Evolutionary conservation across 2,329 filamentous ascomycete genomes (phyloP).

Genomic region (Exophiala alcalophila): DNA sequence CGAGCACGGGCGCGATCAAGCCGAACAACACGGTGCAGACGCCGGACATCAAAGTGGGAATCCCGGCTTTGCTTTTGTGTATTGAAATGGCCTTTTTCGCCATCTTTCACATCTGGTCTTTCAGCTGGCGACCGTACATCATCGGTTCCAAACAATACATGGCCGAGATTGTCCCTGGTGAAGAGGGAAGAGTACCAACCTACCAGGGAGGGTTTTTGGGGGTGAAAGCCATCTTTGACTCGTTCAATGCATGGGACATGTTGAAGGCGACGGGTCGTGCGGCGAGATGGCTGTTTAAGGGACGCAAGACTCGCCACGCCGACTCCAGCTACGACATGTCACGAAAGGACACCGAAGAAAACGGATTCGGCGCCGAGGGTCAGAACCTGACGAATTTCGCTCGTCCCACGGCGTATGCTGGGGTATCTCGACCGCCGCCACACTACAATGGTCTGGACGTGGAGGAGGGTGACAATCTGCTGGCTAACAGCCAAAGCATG

Average conservation of each 20-base stretch:
- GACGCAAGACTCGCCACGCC: conserved; percentile 52
- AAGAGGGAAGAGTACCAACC: conserved; percentile 34
- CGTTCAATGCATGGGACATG: conserved; percentile 79
- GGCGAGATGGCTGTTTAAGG: conserved; percentile 76
- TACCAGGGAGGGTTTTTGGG: conserved; percentile 66
- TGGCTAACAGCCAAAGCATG: conserved; percentile 32
- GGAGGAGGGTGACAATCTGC: conserved; percentile 41
- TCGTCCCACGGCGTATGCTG: conserved; percentile 13
- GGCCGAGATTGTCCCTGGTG: conserved; percentile 44
- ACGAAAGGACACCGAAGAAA: conserved; percentile 17
- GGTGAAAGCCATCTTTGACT: conserved; percentile 63
- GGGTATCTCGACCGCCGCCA: conserved; percentile 7
- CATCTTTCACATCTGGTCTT: conserved; percentile 76
- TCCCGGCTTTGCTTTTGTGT: conserved; percentile 73
- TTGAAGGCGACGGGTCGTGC: conserved; percentile 75
- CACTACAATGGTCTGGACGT: conserved; percentile 20
- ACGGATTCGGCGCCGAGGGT: conserved; percentile 12
- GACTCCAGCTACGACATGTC: conserved; percentile 41
- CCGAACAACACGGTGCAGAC: conserved; percentile 62
- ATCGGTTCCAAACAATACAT: conserved; percentile 48
- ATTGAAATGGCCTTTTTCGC: conserved; percentile 83
- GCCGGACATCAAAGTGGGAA: conserved; percentile 75
- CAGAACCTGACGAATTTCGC: conserved; percentile 17
- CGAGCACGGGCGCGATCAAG: conserved; percentile 62
- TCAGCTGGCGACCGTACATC: conserved; percentile 70